Evolutionary conservation across 306 rosid species (phyloP).

Genomic region (Gleditsia sinensis): DNA sequence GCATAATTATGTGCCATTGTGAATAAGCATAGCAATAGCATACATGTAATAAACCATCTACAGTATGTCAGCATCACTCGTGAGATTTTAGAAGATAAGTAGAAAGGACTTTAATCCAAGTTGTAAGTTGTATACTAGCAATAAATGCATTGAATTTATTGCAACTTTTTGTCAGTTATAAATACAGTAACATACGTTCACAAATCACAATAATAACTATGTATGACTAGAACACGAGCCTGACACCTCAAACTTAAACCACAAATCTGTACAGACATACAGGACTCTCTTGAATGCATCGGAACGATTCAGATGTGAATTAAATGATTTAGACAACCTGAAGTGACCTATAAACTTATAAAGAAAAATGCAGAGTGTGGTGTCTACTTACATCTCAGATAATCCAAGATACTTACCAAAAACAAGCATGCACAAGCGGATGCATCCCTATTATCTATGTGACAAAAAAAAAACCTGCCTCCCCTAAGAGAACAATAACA

Average conservation of each 20-base stretch:
- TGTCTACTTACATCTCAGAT: background rate
- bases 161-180: slow-evolving; percentile 3
- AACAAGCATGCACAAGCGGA: background rate
- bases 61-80: slow-evolving; percentile 13
- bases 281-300: slow-evolving; percentile 4
- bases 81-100: background rate
- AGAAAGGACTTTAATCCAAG: slow-evolving; percentile 14
- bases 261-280: background rate
- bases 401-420: slow-evolving; percentile 26
- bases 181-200: background rate
- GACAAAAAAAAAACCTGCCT: slow-evolving; percentile 21
- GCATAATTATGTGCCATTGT: slow-evolving; percentile 30
- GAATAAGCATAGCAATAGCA: slow-evolving; percentile 23
- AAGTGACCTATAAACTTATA: background rate
- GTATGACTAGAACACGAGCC: slow-evolving; percentile 5
- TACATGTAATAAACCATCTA: slow-evolving; percentile 1
- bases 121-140: background rate
- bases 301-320: background rate
- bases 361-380: background rate
- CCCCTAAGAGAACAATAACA: slow-evolving; percentile 7
- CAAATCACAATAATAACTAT: background rate
- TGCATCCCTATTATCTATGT: background rate
- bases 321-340: background rate
- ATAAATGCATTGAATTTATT: slow-evolving; percentile 2
- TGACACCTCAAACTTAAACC: slow-evolving; percentile 15